Percentiles rank a stretch among this genome's conserved stretches.
phyloP scores from a whole-genome alignment of 2,329 filamentous ascomycete species.

The Colletotrichum trifolii region DNA sequence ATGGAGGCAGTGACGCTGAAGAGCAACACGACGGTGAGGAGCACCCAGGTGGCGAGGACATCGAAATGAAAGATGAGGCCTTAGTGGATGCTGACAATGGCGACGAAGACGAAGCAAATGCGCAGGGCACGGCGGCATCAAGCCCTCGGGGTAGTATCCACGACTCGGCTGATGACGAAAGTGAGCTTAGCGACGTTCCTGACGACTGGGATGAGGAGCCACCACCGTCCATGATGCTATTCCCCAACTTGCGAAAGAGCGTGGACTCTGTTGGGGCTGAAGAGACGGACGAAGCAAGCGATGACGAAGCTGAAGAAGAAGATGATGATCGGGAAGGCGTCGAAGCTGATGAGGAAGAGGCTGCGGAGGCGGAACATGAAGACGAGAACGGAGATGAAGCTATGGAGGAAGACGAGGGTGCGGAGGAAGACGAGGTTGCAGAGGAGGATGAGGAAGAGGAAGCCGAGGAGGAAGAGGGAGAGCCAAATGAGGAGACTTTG shows the following conservation, averaged over 20 bases:
- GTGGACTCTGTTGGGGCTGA: conserved; percentile 41
- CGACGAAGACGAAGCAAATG: conserved; percentile 44
- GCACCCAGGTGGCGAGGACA: conserved; percentile 27
- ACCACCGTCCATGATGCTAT: conserved; percentile 60
- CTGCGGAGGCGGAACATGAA: conserved; percentile 20
- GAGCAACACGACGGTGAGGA: conserved; percentile 50
- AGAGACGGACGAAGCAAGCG: conserved; percentile 37
- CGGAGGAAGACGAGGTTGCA: conserved; percentile 39
- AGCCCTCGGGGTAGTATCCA: conserved; percentile 70
- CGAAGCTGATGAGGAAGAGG: conserved; percentile 33
- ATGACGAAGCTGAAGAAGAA: conserved; percentile 42
- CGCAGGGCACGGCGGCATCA: conserved; percentile 46
- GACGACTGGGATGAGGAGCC: conserved; percentile 68
- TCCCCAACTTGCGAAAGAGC: conserved; percentile 59
- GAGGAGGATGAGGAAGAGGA: conserved; percentile 40
- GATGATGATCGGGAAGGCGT: conserved; percentile 35
- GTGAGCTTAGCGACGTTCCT: conserved; percentile 74
- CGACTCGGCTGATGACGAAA: conserved; percentile 76
- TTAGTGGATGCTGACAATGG: conserved; percentile 35
- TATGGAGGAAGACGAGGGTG: not conserved
- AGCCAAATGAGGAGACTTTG: conserved; percentile 30
- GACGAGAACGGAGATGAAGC: conserved; percentile 32
- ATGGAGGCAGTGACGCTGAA: conserved; percentile 48
- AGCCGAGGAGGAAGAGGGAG: conserved; percentile 33
- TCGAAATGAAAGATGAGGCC: conserved; percentile 41